A percentile compares a stretch with the other conserved stretches of the same genome.
These are phyloP conservation scores for Pseudogymnoascus sp. DNA, from an alignment of 2,329 filamentous ascomycete genomes.

Conservation along the genomic window DNA sequence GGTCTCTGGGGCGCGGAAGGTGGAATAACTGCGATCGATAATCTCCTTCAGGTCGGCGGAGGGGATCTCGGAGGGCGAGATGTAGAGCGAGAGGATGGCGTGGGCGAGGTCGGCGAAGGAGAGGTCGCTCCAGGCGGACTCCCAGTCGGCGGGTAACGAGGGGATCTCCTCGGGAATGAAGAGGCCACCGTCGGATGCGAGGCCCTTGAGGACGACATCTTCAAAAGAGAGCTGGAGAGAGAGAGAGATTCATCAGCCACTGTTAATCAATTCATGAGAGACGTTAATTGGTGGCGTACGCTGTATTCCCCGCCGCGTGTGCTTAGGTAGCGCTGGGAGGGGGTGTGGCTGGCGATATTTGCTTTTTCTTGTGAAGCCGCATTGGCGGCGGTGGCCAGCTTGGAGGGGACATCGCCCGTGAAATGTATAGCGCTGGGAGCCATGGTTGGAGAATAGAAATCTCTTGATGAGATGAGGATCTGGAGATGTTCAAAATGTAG, in stretches of 20 bases:
- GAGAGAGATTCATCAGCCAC: conserved; percentile 15
- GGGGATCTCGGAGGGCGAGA: conserved; percentile 77
- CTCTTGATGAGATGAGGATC: neutral
- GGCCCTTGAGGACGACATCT: conserved; percentile 80
- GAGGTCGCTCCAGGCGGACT: conserved; percentile 66
- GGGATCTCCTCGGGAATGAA: conserved; percentile 85
- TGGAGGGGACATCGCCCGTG: neutral
- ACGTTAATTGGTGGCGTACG: conserved; percentile 34
- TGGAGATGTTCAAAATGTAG: neutral
- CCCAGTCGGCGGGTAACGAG: conserved; percentile 53
- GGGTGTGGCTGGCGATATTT: conserved; percentile 28
- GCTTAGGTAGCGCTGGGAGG: conserved; percentile 55
- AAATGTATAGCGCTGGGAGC: conserved; percentile 1
- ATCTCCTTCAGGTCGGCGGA: conserved; percentile 72
- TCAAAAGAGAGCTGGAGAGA: conserved; percentile 73
- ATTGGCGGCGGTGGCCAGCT: neutral
- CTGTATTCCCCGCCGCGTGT: conserved; percentile 57
- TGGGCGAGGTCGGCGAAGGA: conserved; percentile 77
- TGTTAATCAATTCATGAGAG: conserved; percentile 10
- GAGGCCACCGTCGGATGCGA: conserved; percentile 78
- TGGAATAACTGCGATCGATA: conserved; percentile 78
- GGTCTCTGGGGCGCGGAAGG: conserved; percentile 73
- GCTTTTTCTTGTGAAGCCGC: conserved; percentile 2
- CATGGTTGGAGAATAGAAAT: neutral
- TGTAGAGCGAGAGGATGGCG: conserved; percentile 80